Percentiles rank a stretch among this genome's conserved stretches.
Evolutionary conservation across 2,329 filamentous ascomycete genomes (phyloP).

Genomic region (Gnomoniopsis smithogilvyi): DNA sequence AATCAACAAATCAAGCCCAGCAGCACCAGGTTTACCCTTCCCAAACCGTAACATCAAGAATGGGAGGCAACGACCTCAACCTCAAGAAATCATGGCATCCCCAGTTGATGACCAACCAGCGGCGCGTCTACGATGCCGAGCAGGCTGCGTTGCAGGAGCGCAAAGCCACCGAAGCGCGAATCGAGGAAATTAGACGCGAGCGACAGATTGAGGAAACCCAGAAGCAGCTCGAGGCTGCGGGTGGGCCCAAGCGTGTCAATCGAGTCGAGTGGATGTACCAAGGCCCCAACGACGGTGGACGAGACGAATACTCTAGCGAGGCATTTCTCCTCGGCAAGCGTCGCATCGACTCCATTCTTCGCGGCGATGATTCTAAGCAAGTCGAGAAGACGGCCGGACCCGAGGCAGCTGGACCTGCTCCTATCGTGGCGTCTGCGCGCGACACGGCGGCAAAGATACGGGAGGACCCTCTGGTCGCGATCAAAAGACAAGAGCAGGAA

Average conservation of each 20-base stretch:
- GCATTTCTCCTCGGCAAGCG: conserved; percentile 91
- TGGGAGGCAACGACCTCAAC: conserved; percentile 90
- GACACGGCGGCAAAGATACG: conserved; percentile 85
- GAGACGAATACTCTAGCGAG: conserved; percentile 84
- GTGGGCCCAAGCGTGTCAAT: conserved; percentile 74
- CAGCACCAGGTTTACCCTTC: background rate
- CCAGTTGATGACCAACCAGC: conserved; percentile 84
- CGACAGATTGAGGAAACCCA: conserved; percentile 89
- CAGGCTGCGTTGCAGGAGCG: conserved; percentile 90
- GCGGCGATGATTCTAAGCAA: conserved; percentile 76
- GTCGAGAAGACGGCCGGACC: conserved; percentile 70
- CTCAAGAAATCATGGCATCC: conserved; percentile 96
- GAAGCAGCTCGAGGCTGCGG: conserved; percentile 81
- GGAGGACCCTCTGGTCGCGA: conserved; percentile 87
- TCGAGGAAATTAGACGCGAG: conserved; percentile 93
- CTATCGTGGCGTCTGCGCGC: conserved; percentile 68
- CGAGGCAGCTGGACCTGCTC: conserved; percentile 50
- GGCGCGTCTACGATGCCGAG: conserved; percentile 86
- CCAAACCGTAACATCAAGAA: conserved; percentile 43
- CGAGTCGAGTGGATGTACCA: conserved; percentile 99
- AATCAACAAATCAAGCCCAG: background rate
- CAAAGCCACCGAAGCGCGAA: conserved; percentile 86
- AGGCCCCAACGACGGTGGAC: conserved; percentile 74
- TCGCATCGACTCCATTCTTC: conserved; percentile 77
- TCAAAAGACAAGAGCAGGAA: conserved; percentile 87